Evolutionary conservation across 176 grass and related monocot genomes (phyloP).

Genomic region (Triticum aestivum): IWGSC_CS_RefSeq_v2.1 NC_057798.1:428231499-428231998

Average conservation of each 20-base stretch:
- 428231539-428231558: too few species aligned
- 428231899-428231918: background rate
- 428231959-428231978: conserved; percentile 8
- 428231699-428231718: background rate
- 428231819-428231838: background rate
- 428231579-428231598: too few species aligned
- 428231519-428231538: too few species aligned
- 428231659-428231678: too few species aligned
- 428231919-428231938: conserved; percentile 27
- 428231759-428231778: background rate
- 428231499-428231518: too few species aligned
- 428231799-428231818: too few species aligned
- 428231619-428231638: too few species aligned
- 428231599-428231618: too few species aligned
- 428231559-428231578: too few species aligned
- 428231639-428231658: too few species aligned
- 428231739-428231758: background rate
- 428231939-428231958: background rate
- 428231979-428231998: conserved; percentile 69
- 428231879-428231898: background rate
- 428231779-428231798: too few species aligned
- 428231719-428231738: background rate
- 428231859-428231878: background rate
- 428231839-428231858: background rate
- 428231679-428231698: too few species aligned